Conservation (phyloP, 805 yeast species). For the Yarrowia sp. region DNA sequence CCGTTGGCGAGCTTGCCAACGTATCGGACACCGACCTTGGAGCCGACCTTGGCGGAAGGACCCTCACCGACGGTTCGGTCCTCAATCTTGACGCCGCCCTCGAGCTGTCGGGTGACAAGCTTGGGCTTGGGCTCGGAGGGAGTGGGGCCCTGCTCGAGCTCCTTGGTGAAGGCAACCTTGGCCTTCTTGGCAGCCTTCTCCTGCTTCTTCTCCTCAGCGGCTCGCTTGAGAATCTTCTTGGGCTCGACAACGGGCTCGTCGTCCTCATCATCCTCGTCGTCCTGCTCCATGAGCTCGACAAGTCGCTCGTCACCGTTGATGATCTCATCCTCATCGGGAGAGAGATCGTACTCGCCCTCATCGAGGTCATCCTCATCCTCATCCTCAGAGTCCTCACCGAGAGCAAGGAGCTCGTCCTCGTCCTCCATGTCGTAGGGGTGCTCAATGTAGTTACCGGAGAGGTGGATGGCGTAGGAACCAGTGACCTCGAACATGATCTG, state of each 20-base stretch:
- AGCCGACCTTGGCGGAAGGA: slow-evolving; percentile 78
- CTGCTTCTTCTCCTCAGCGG: slow-evolving; percentile 37
- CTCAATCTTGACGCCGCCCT: slow-evolving; percentile 91
- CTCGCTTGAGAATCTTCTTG: slow-evolving; percentile 40
- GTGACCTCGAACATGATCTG: slow-evolving; percentile 91
- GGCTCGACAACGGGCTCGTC: slow-evolving; percentile 49
- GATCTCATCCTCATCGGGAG: slow-evolving; percentile 38
- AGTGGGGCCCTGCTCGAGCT: slow-evolving; percentile 93
- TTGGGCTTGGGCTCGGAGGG: slow-evolving; percentile 37
- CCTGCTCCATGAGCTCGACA: slow-evolving; percentile 51
- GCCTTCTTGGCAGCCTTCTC: slow-evolving; percentile 38
- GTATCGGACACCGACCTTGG: slow-evolving; percentile 94
- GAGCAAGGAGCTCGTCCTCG: slow-evolving; percentile 44
- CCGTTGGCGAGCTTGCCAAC: slow-evolving; percentile 97
- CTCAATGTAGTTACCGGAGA: slow-evolving; percentile 92
- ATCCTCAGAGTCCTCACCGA: slow-evolving; percentile 39
- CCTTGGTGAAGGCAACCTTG: slow-evolving; percentile 77
- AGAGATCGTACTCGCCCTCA: slow-evolving; percentile 35
- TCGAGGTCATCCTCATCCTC: slow-evolving; percentile 33
- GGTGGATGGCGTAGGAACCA: slow-evolving; percentile 90
- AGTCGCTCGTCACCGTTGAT: slow-evolving; percentile 29
- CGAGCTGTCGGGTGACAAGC: slow-evolving; percentile 63
- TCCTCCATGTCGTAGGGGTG: slow-evolving; percentile 83
- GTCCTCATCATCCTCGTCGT: slow-evolving; percentile 47
- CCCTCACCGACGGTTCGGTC: slow-evolving; percentile 91